Evolutionary conservation across 208 protist species (phyloP).

Genomic region (Novymonas esmeraldas): DNA sequence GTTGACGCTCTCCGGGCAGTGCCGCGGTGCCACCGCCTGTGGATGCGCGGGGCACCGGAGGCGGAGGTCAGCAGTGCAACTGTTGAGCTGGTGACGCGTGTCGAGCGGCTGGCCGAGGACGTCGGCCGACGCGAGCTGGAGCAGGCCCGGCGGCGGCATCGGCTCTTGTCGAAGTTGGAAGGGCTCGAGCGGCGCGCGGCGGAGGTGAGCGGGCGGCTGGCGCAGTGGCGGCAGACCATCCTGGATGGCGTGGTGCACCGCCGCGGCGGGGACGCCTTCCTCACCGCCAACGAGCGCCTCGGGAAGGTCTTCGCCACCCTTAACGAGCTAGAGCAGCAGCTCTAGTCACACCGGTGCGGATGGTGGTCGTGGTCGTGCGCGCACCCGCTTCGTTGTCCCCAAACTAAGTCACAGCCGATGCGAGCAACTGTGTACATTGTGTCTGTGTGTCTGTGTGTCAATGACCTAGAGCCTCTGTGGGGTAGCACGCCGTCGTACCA

Average conservation of each 20-base stretch:
- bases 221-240: slow-evolving; percentile 41
- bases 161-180: slow-evolving; percentile 32
- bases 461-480: too few relatives aligned
- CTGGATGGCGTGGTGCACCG: slow-evolving; percentile 75
- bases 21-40: slow-evolving; percentile 33
- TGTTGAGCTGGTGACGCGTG: slow-evolving; percentile 5
- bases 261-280: slow-evolving; percentile 45
- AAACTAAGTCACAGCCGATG: too few relatives aligned
- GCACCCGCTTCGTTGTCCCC: too few relatives aligned
- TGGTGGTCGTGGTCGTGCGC: too few relatives aligned
- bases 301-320: slow-evolving; percentile 65
- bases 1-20: slow-evolving; percentile 32
- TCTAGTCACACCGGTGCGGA: slow-evolving; percentile 1
- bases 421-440: too few relatives aligned
- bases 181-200: slow-evolving; percentile 24
- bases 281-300: slow-evolving; percentile 67
- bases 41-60: slow-evolving; percentile 26
- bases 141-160: slow-evolving; percentile 31
- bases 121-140: slow-evolving; percentile 25
- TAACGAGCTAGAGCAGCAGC: slow-evolving; percentile 46
- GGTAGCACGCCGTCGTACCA: too few relatives aligned
- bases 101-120: slow-evolving; percentile 10
- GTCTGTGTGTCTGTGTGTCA: too few relatives aligned
- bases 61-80: slow-evolving; percentile 22
- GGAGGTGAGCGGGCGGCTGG: slow-evolving; percentile 18